These are phyloP conservation scores for Penicillium cataractarum DNA, from an alignment of 495 filamentous ascomycete genomes.

Conservation along the genomic window DNA sequence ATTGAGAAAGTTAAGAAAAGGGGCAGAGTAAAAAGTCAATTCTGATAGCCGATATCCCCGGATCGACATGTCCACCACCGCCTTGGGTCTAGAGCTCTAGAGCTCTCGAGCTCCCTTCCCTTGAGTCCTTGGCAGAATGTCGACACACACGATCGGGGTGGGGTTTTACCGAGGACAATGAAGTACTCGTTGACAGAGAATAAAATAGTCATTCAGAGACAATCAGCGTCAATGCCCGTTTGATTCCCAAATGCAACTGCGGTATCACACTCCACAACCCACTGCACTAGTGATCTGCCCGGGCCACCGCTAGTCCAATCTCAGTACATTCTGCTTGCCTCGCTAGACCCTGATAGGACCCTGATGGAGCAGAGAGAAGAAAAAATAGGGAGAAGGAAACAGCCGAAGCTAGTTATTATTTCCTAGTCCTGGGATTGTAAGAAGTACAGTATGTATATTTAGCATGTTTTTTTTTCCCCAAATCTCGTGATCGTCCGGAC, in stretches of 20 bases:
- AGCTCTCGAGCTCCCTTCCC: background rate
- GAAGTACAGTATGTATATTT: background rate
- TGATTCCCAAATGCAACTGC: background rate
- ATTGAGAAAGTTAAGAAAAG: background rate
- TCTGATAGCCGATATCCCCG: conserved; percentile 16
- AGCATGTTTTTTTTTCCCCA: background rate
- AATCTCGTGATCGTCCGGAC: conserved; percentile 15
- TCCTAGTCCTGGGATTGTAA: no score
- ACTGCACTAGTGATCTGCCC: background rate
- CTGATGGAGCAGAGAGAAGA: background rate
- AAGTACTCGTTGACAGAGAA: background rate
- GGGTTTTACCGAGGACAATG: background rate
- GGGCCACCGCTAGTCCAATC: background rate
- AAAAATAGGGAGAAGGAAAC: background rate
- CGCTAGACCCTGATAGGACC: conserved; percentile 1
- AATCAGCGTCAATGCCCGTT: no score
- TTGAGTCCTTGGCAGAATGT: background rate
- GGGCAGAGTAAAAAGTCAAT: background rate
- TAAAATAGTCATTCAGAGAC: background rate
- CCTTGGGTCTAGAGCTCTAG: background rate
- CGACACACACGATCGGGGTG: background rate
- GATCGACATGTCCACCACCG: conserved; percentile 23
- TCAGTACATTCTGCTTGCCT: background rate
- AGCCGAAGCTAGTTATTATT: background rate
- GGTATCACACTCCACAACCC: background rate